These are phyloP conservation scores for Kalmanozyma brasiliensis DNA, from an alignment of 1,284 basidiomycete species.

Conservation along the genomic window DNA sequence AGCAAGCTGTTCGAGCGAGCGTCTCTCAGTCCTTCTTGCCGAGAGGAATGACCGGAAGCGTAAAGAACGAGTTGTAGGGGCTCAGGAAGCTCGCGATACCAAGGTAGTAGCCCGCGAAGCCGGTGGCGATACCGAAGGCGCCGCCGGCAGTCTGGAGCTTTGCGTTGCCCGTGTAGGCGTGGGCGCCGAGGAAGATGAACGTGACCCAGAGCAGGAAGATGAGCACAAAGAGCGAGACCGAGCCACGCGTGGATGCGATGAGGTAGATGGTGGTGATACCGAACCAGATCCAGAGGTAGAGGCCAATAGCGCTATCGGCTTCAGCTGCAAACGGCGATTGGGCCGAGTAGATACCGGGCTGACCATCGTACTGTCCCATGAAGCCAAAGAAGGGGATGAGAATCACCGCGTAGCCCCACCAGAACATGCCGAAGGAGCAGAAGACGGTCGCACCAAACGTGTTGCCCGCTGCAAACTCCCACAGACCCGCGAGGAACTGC, in stretches of 20 bases:
- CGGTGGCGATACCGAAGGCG: conserved; percentile 48
- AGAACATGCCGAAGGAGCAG: conserved; percentile 50
- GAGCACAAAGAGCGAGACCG: conserved; percentile 38
- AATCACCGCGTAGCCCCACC: conserved; percentile 57
- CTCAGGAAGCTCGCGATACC: conserved; percentile 44
- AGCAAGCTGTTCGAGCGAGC: too few relatives aligned
- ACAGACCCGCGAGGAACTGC: conserved; percentile 56
- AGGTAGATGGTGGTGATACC: conserved; percentile 57
- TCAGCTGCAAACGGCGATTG: conserved; percentile 30
- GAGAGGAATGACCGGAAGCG: conserved; percentile 47
- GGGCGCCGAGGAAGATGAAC: conserved; percentile 31
- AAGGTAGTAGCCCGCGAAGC: conserved; percentile 53
- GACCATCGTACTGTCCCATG: conserved; percentile 44
- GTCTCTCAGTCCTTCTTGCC: conserved; percentile 26
- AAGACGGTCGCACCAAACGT: conserved; percentile 57
- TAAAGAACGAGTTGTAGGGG: conserved; percentile 51
- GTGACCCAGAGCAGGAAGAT: conserved; percentile 49
- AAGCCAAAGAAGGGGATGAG: conserved; percentile 55
- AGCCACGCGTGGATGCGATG: conserved; percentile 33
- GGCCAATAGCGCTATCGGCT: conserved; percentile 36
- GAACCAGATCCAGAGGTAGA: conserved; percentile 55
- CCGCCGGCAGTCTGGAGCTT: conserved; percentile 41
- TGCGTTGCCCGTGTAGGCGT: conserved; percentile 27
- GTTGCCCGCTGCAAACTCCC: conserved; percentile 58
- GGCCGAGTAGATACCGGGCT: conserved; percentile 41